These are phyloP conservation scores for Beauveria sp. DNA, from an alignment of 2,329 filamentous ascomycete genomes.

Conservation along the genomic window DNA sequence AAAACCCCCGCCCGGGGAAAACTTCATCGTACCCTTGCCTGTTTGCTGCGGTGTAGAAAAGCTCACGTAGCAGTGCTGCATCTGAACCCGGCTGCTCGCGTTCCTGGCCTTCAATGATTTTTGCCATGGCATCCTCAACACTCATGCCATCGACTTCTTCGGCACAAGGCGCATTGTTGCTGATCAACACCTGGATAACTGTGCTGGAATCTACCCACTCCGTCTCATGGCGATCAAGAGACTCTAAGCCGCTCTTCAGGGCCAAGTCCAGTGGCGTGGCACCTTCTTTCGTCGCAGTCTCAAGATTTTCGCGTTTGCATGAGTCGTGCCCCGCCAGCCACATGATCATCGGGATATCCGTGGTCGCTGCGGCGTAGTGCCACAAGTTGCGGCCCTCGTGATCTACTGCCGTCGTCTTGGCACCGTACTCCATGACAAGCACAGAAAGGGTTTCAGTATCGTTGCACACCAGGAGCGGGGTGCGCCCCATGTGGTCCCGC, in stretches of 20 bases:
- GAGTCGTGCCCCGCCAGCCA: slow-evolving; percentile 25
- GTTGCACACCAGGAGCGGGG: slow-evolving; percentile 29
- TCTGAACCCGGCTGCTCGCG: no score
- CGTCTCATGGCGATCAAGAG: neutral
- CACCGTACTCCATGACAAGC: slow-evolving; percentile 20
- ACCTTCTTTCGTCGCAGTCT: slow-evolving; percentile 14
- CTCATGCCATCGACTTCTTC: neutral
- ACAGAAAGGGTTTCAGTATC: slow-evolving; percentile 17
- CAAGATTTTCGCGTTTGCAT: slow-evolving; percentile 20
- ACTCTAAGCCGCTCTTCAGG: slow-evolving; percentile 13
- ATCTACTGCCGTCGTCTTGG: slow-evolving; percentile 23
- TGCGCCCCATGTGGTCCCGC: slow-evolving; percentile 22
- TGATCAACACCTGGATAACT: neutral
- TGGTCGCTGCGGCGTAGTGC: slow-evolving; percentile 28
- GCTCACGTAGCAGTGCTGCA: no score
- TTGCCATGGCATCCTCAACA: neutral
- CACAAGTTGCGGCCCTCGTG: slow-evolving; percentile 27
- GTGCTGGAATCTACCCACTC: neutral
- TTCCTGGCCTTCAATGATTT: neutral
- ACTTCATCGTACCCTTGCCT: no score
- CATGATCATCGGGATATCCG: slow-evolving; percentile 21
- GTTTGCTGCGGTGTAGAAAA: no score
- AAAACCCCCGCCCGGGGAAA: no score
- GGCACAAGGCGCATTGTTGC: neutral
- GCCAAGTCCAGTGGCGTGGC: slow-evolving; percentile 26